phyloP scores from a whole-genome alignment of 768 basidiomycete species.

The Filobasidium floriforme region DNA sequence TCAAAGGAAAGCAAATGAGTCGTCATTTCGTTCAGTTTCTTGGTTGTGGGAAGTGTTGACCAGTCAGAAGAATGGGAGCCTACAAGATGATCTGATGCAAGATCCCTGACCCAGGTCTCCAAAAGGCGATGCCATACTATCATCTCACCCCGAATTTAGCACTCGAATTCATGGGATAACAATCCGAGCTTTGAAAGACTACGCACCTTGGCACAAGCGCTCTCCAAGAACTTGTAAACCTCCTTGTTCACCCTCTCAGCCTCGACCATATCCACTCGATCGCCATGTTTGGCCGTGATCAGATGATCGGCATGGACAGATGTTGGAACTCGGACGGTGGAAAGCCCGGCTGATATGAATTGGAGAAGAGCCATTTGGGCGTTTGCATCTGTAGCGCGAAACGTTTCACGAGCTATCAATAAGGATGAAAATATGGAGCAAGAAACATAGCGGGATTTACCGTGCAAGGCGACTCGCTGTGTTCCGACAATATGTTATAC shows the following conservation, averaged over 20 bases:
- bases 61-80: neutral
- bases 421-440: no score
- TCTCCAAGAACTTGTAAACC: constrained; percentile 93
- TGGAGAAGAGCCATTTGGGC: constrained; percentile 64
- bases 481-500: constrained; percentile 67
- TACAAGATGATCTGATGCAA: constrained; percentile 25
- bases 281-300: constrained; percentile 84
- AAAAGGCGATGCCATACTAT: constrained; percentile 40
- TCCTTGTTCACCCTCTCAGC: constrained; percentile 85
- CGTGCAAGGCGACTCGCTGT: constrained; percentile 95
- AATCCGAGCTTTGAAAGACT: neutral
- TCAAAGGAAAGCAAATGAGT: no score
- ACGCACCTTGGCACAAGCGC: constrained; percentile 50
- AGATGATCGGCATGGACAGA: constrained; percentile 95
- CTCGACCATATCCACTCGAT: constrained; percentile 63
- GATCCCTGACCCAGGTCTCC: constrained; percentile 26
- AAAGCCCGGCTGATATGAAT: constrained; percentile 92
- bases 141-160: neutral
- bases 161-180: neutral
- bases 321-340: constrained; percentile 63
- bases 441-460: no score
- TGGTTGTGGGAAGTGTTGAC: neutral
- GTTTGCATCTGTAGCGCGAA: constrained; percentile 49
- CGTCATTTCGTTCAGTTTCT: no score
- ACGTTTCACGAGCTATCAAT: no score